Percentiles rank a stretch among this genome's conserved stretches.
Conservation (phyloP, 2,329 filamentous ascomycete genomes). For the Colletotrichum lentis region DNA sequence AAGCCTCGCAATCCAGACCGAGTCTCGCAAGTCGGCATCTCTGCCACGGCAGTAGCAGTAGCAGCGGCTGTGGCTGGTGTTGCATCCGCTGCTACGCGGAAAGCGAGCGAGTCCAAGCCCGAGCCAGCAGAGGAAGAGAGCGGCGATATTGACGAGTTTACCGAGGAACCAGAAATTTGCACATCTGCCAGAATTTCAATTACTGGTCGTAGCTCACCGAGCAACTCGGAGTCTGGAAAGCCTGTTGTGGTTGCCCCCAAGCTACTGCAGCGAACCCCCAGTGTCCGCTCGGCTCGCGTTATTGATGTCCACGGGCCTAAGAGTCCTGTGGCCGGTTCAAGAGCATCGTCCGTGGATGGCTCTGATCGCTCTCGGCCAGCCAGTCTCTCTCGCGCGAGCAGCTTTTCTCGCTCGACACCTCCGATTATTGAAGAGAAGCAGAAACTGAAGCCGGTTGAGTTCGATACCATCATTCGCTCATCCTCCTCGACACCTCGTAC, state of each 20-base stretch:
- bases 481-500: constrained; percentile 40
- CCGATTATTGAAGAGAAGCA: constrained; percentile 52
- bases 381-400: constrained; percentile 53
- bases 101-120: background rate
- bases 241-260: constrained; percentile 50
- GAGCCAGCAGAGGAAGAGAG: constrained; percentile 52
- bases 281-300: constrained; percentile 64
- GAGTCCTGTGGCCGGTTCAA: constrained; percentile 59
- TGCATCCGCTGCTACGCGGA: constrained; percentile 1
- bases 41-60: constrained; percentile 9
- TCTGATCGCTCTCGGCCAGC: constrained; percentile 53
- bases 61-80: constrained; percentile 15
- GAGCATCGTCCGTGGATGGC: constrained; percentile 57
- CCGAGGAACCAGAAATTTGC: constrained; percentile 64
- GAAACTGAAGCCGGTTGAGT: constrained; percentile 41
- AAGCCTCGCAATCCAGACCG: constrained; percentile 36
- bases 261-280: constrained; percentile 55
- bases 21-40: constrained; percentile 18
- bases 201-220: constrained; percentile 59
- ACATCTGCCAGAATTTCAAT: constrained; percentile 66
- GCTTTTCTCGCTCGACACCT: constrained; percentile 49
- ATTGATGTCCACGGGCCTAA: constrained; percentile 64
- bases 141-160: constrained; percentile 57
- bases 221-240: constrained; percentile 57
- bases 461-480: constrained; percentile 35